Percentiles rank a stretch among this genome's conserved stretches.
These are phyloP conservation scores for Pelargonium citronellum DNA, from an alignment of 441 rosid species.

Conservation along the genomic window DNA sequence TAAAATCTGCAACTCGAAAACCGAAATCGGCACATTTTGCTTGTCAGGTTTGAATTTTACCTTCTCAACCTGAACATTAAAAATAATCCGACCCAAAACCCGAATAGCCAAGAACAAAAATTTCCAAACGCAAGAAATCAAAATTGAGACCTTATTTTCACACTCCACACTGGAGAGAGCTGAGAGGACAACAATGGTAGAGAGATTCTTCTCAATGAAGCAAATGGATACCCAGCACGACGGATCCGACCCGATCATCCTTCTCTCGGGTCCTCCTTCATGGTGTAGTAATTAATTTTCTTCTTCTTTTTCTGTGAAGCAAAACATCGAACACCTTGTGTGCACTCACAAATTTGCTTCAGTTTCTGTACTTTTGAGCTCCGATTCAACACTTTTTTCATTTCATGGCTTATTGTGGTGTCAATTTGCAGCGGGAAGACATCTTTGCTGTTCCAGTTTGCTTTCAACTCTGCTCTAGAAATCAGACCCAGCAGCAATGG, in stretches of 20 bases:
- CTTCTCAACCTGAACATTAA: no score
- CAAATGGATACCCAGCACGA: constrained; percentile 20
- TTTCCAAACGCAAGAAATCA: no score
- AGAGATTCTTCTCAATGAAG: constrained; percentile 44
- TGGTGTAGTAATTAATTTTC: constrained; percentile 30
- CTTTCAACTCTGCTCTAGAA: constrained; percentile 41
- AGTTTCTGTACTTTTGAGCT: neutral
- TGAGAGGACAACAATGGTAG: constrained; percentile 34
- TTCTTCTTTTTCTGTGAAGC: neutral
- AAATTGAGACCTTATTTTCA: no score
- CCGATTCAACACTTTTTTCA: no score
- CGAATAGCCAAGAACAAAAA: no score
- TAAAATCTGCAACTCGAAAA: no score
- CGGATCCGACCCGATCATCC: constrained; percentile 31
- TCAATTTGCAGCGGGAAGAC: constrained; percentile 66
- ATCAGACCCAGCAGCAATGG: constrained; percentile 14
- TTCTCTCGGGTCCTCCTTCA: constrained; percentile 72
- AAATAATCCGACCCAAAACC: no score
- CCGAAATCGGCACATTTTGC: no score
- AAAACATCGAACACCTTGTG: constrained; percentile 1
- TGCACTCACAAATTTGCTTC: neutral
- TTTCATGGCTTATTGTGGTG: constrained; percentile 6
- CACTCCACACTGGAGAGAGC: neutral
- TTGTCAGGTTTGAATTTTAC: no score
- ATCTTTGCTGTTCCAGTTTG: constrained; percentile 76